Percentiles rank a stretch among this genome's conserved stretches.
phyloP scores from a whole-genome alignment of 495 filamentous ascomycete species.

The Xylaria curta region DNA sequence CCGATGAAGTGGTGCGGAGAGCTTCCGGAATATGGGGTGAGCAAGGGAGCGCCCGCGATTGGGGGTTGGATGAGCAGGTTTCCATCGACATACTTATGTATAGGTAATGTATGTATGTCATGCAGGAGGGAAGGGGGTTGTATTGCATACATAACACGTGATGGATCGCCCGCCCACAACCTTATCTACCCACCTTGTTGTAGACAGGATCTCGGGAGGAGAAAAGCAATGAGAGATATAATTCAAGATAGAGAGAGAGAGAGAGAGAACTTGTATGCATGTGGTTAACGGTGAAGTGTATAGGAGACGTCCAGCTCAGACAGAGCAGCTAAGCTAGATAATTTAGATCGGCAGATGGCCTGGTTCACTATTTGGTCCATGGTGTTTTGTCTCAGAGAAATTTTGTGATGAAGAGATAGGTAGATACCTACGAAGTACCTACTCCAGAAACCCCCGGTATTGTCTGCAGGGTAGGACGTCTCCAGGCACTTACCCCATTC shows the following conservation, averaged over 20 bases:
- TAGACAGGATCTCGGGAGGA: neutral
- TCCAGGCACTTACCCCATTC: neutral
- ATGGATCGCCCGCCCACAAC: constrained; percentile 12
- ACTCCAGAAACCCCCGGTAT: neutral
- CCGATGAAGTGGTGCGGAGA: neutral
- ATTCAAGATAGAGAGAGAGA: neutral
- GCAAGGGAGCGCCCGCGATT: neutral
- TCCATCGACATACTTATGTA: constrained; percentile 1
- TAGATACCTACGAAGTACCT: no score
- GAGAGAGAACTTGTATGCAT: neutral
- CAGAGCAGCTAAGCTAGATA: neutral
- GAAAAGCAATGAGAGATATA: neutral
- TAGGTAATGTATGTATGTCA: constrained; percentile 13
- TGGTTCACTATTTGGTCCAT: neutral
- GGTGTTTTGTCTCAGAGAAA: neutral
- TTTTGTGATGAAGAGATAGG: neutral
- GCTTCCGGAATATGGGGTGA: neutral
- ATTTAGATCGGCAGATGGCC: neutral
- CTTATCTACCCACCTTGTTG: neutral
- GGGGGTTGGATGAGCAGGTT: constrained; percentile 11
- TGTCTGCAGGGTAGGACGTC: neutral
- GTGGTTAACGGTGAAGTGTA: neutral
- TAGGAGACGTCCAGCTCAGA: neutral
- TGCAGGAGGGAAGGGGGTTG: constrained; percentile 23
- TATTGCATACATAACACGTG: constrained; percentile 25